Conservation (phyloP, 176 grass and related monocot species). For the Eleusine indica region DNA sequence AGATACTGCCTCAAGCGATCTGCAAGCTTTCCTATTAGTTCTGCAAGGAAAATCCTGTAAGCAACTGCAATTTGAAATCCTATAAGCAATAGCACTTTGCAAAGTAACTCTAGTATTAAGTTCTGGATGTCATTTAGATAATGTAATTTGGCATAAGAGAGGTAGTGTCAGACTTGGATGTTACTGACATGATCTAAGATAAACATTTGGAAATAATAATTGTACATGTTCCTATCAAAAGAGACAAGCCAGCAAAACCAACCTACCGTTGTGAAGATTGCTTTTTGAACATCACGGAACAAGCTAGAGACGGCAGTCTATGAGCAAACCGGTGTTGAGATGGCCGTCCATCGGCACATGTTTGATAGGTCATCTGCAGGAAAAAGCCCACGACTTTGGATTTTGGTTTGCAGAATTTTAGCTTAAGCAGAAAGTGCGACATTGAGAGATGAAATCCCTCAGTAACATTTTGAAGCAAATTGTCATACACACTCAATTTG, state of each 20-base stretch:
- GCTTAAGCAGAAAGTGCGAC: background rate
- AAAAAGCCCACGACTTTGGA: background rate
- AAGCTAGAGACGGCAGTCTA: background rate
- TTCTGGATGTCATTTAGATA: background rate
- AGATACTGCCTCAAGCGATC: conserved; percentile 45
- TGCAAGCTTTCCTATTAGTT: conserved; percentile 27
- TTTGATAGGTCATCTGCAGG: conserved; percentile 26
- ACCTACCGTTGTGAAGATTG: conserved; percentile 33
- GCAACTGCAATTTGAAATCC: background rate
- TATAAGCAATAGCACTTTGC: background rate
- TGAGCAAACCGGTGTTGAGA: background rate
- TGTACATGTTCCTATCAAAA: background rate
- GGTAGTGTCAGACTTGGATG: background rate
- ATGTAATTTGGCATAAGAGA: background rate
- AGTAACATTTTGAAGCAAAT: background rate
- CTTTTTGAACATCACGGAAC: conserved; percentile 9
- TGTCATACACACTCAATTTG: background rate
- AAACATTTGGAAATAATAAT: background rate
- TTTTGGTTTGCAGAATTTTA: no score
- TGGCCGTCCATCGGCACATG: background rate
- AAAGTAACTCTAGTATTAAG: conserved; percentile 5
- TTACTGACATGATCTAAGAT: background rate
- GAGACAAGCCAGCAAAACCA: background rate
- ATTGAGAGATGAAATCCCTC: conserved; percentile 1
- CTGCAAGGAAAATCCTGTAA: conserved; percentile 40